Base-by-base conservation (phyloP, 768 basidiomycete species). In the Boletus huronensis region DNA sequence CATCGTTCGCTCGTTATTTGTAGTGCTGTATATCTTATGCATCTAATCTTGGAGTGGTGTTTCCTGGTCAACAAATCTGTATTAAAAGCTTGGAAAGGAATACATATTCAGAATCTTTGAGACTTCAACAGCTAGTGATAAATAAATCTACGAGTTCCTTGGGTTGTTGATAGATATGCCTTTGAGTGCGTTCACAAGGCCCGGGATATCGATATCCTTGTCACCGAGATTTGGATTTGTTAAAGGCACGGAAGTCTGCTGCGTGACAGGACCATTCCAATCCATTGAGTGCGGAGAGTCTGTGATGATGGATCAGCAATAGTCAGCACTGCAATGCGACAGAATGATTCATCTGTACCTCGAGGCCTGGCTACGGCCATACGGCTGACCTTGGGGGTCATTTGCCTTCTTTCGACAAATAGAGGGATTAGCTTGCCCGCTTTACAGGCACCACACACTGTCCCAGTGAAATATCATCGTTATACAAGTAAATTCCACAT, bases 361-460 rank as follows among this genome's bases (percentile, higher is more conserved):
- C 74, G 77, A 28, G 77, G 64, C 51, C 70, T 77, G 23, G 63
- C 64, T 28, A 78, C 70, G 6, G 79, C 80, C 68, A 78, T 72
- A 41, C 73, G 74, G 58, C 79, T 75, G 25, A 68, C 68, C 52
- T 73, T 74, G 5, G 75, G 69, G 9, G 69, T 68, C 58, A 51
- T 72, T 48, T 62, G 65, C 4, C 68, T 60, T 39, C 70, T 74
- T 41, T 76, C 71, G 19, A 66, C 61, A 66, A 88, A 89, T 21
- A 82, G 71, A 11, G 88, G 82, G 11, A 78, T 60, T 9, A 90
- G 77, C 49, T 68, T 76, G 7, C 88, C 87, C 42, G 70, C 74
- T 64, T 77, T 81, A 63, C 88, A 90, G 1, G 73, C 77, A 16
- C 85, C 85, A 58, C 88, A 90, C 2, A 82, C 88, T 90, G 50